Evolutionary conservation across 1,284 basidiomycete genomes (phyloP).

Genomic region (Rhodotorula sp.): DNA sequence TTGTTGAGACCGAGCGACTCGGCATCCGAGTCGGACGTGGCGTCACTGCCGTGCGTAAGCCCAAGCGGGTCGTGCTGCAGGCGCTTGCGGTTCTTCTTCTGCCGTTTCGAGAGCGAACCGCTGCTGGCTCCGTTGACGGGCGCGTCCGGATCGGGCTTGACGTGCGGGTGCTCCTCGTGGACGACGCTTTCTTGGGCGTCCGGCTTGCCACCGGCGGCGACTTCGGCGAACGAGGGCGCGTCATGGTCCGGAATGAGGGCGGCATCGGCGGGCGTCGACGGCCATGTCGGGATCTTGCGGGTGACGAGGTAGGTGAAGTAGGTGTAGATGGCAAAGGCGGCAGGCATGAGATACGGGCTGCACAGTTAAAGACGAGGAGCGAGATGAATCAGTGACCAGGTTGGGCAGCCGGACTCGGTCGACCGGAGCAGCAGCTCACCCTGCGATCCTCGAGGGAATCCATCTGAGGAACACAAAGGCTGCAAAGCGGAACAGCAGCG

Average conservation of each 20-base stretch:
- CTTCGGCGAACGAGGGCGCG: conserved; percentile 28
- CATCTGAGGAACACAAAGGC: conserved; percentile 32
- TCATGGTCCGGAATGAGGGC: conserved; percentile 23
- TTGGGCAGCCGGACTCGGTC: neutral
- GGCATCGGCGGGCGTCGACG: conserved; percentile 23
- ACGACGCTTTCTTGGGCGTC: conserved; percentile 7
- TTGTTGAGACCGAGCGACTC: conserved; percentile 11
- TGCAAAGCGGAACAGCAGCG: conserved; percentile 22
- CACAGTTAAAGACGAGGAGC: neutral
- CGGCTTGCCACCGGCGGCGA: conserved; percentile 14
- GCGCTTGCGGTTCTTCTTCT: conserved; percentile 23
- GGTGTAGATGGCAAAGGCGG: conserved; percentile 21
- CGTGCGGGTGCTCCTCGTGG: conserved; percentile 25
- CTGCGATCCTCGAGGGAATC: conserved; percentile 18
- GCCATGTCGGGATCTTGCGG: conserved; percentile 10
- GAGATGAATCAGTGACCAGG: neutral
- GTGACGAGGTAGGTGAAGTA: conserved; percentile 8
- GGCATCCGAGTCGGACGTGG: conserved; percentile 4
- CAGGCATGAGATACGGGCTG: conserved; percentile 21
- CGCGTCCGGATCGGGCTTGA: conserved; percentile 15
- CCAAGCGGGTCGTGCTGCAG: conserved; percentile 10
- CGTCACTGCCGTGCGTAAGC: neutral
- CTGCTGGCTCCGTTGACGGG: neutral
- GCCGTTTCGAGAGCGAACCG: conserved; percentile 14
- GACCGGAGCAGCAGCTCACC: neutral